Percentiles rank a stretch among this genome's conserved stretches.
Evolutionary conservation across 2,329 filamentous ascomycete genomes (phyloP).

Genomic region (Pezicula rhizophila): DNA sequence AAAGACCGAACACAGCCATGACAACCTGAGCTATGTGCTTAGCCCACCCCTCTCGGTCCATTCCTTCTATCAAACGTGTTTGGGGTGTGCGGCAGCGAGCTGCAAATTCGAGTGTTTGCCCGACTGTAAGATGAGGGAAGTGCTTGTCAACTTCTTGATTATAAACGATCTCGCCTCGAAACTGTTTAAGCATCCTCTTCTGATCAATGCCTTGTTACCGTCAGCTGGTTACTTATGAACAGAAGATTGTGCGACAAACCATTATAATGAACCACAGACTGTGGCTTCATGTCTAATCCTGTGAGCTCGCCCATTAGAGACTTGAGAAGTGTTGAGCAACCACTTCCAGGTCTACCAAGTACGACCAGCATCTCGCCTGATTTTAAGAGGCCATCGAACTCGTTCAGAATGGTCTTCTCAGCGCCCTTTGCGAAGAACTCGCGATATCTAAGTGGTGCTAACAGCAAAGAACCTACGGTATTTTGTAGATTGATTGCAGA

Average conservation of each 20-base stretch:
- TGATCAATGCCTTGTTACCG: conserved; percentile 44
- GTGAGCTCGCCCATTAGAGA: conserved; percentile 52
- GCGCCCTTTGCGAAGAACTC: conserved; percentile 47
- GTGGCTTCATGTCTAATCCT: conserved; percentile 46
- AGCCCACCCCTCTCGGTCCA: conserved; percentile 48
- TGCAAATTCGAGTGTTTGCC: conserved; percentile 69
- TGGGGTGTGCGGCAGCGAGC: conserved; percentile 62
- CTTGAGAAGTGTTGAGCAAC: conserved; percentile 60
- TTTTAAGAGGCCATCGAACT: conserved; percentile 58
- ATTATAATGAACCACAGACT: conserved; percentile 55
- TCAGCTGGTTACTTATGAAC: conserved; percentile 41
- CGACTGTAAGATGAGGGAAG: conserved; percentile 70
- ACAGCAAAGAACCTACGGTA: conserved; percentile 54
- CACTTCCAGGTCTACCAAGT: conserved; percentile 59
- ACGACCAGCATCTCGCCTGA: conserved; percentile 64
- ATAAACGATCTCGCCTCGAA: conserved; percentile 62
- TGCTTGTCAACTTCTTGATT: conserved; percentile 73
- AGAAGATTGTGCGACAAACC: conserved; percentile 51
- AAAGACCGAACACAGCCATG: conserved; percentile 66
- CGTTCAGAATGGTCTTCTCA: conserved; percentile 53
- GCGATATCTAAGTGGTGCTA: conserved; percentile 49
- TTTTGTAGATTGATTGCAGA: conserved; percentile 62
- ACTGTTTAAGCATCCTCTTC: conserved; percentile 49
- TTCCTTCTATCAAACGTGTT: conserved; percentile 46
- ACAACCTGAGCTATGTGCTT: conserved; percentile 45